These are phyloP conservation scores for Irpex lacteus DNA, from an alignment of 1,284 basidiomycete species.

Conservation along the genomic window DNA sequence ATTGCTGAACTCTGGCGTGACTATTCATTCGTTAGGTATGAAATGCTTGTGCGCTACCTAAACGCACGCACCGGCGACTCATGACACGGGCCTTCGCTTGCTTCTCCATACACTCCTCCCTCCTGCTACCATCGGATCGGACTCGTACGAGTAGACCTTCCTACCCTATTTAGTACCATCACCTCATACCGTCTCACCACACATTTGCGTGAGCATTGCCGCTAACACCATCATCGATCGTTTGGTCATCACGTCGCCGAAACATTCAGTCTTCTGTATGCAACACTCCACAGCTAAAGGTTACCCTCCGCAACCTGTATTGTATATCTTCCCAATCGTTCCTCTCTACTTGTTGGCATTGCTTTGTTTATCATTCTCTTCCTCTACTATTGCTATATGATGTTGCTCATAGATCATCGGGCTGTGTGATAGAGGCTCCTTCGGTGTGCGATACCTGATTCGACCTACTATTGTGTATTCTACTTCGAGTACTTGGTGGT, in stretches of 20 bases:
- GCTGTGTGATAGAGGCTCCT: too few species aligned
- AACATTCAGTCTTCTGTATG: not conserved
- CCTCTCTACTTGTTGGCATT: not conserved
- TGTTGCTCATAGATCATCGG: not conserved
- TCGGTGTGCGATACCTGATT: too few species aligned
- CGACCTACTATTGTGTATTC: too few species aligned
- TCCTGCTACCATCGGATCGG: not conserved
- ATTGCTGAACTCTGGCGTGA: not conserved
- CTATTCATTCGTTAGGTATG: constrained; percentile 43
- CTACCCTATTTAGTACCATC: not conserved
- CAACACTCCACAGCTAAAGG: constrained; percentile 1
- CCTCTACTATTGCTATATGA: not conserved
- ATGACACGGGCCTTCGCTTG: constrained; percentile 7
- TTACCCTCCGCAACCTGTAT: constrained; percentile 6
- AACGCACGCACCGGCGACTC: constrained; percentile 21
- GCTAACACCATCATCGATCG: not conserved
- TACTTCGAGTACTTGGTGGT: too few species aligned
- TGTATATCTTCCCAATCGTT: constrained; percentile 7
- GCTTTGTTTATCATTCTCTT: not conserved
- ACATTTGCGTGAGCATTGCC: not conserved
- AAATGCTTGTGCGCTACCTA: constrained; percentile 66
- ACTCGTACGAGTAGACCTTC: constrained; percentile 1
- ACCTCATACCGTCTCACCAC: not conserved
- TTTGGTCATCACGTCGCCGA: not conserved
- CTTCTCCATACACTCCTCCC: not conserved